A percentile compares a stretch with the other conserved stretches of the same genome.
These are phyloP conservation scores for Triticum timopheevii DNA, from an alignment of 176 grass and related monocot genomes.

Conservation along the genomic window DNA sequence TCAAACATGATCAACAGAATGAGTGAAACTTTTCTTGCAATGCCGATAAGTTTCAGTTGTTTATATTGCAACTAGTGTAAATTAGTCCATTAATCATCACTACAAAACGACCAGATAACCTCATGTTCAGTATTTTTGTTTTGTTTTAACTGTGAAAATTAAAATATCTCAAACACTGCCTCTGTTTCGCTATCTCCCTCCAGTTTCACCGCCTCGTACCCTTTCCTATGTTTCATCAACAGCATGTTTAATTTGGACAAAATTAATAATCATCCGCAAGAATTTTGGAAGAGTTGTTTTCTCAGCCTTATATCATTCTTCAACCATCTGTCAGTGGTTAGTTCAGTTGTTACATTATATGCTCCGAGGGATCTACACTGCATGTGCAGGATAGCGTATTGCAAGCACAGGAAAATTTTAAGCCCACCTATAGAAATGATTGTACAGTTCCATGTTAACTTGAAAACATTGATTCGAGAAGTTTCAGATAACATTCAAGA, in stretches of 20 bases:
- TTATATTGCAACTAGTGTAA: not conserved
- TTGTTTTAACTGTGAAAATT: constrained; percentile 3
- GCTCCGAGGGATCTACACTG: too few relatives aligned
- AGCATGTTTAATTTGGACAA: not conserved
- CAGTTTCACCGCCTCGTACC: not conserved
- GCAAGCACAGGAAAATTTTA: too few relatives aligned
- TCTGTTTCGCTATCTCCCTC: not conserved
- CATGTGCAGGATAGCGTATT: too few relatives aligned
- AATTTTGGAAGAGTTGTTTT: not conserved
- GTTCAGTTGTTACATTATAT: too few relatives aligned
- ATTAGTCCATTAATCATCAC: not conserved
- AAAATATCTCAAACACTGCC: constrained; percentile 1
- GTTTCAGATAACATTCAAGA: too few relatives aligned
- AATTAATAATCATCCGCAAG: too few relatives aligned
- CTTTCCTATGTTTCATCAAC: not conserved
- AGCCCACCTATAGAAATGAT: too few relatives aligned
- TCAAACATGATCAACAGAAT: not conserved
- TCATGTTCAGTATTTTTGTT: not conserved
- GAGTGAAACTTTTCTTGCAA: not conserved
- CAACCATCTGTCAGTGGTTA: not conserved
- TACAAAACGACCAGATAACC: not conserved
- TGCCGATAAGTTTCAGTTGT: not conserved
- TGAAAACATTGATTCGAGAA: too few relatives aligned
- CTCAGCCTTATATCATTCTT: not conserved
- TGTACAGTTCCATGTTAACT: too few relatives aligned